Evolutionary conservation across 768 basidiomycete genomes (phyloP).

Genomic region (Filobasidium wieringae): DNA sequence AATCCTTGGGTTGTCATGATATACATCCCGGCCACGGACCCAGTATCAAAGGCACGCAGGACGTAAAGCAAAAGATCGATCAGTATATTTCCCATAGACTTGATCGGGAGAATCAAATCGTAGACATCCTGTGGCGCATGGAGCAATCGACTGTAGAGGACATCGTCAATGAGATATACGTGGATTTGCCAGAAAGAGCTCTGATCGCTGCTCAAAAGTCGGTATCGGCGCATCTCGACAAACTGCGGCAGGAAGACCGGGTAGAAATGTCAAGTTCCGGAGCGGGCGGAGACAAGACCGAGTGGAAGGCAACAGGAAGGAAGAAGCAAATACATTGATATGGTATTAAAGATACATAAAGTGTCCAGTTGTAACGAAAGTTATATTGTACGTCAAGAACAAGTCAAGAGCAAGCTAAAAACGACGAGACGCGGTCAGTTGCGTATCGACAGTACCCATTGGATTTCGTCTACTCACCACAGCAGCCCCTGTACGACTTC

Average conservation of each 20-base stretch:
- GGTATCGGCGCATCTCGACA: conserved; percentile 1
- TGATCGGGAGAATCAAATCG: conserved; percentile 7
- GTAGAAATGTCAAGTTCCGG: background rate
- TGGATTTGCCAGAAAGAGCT: background rate
- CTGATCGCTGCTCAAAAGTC: conserved; percentile 2
- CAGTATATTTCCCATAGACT: conserved; percentile 11
- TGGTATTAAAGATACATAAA: too few relatives aligned
- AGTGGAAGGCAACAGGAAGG: too few relatives aligned
- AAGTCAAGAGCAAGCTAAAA: too few relatives aligned
- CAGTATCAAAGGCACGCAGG: background rate
- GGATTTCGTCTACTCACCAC: too few relatives aligned
- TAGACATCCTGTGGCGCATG: background rate
- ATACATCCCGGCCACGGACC: conserved; percentile 8
- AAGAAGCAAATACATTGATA: too few relatives aligned
- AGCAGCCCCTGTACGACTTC: too few relatives aligned
- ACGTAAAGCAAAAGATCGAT: background rate
- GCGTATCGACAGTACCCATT: too few relatives aligned
- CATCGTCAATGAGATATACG: conserved; percentile 2
- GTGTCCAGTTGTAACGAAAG: too few relatives aligned
- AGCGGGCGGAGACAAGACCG: too few relatives aligned
- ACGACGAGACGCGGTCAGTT: too few relatives aligned
- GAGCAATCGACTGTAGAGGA: background rate
- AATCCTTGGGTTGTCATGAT: background rate
- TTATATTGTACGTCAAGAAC: too few relatives aligned
- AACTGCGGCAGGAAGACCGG: background rate